Base-by-base conservation (phyloP, 2,329 filamentous ascomycete species). In the Fusarium marasasianum region DNA sequence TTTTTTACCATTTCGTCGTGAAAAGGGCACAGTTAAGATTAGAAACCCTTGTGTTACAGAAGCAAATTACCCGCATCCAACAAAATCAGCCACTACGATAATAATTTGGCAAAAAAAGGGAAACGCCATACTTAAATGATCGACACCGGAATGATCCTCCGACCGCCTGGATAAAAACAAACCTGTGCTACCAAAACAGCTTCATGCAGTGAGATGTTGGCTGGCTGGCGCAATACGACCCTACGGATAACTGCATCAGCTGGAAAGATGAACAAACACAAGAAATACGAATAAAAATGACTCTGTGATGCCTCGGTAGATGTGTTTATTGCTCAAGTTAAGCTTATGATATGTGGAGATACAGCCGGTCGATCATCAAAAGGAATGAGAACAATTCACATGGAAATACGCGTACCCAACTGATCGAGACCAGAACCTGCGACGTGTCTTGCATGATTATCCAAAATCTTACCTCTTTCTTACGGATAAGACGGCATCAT, bases 401-500 rank as follows among this genome's bases (percentile, higher is more conserved):
- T 41, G 26, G 6, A 53, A 38, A 37, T 53, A 53, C 33, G n/a
- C 50, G 50, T 43, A 41, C 11, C 26, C 20, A 43, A 41, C 35
- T 18, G 4, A 18, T 29, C 15, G 53, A 29, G 17, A 45, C 26
- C 47, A n/a, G 22, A 40, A 37, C 29, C 44, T 62, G 61, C 44
- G 26, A 55, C 66, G 63, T 67, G 67, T 60, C 58, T 58, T 59
- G 51, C 51, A 45, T 56, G 45, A 43, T 55, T 48, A 31, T 50
- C 29, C 57, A 66, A 55, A 71, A 37, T 53, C 17, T 53, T 35
- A 53, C 50, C 7, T 51, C 33, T 33, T 33, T 33, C 33, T 31
- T 33, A 40, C 72, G 72, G 72, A 59, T 75, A 74, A 60, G 35
- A 66, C 72, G 72, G 72, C 72, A 75, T 44, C 26, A 26, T 41